Percentiles rank a stretch among this genome's conserved stretches.
phyloP scores from a whole-genome alignment of 371 early-diverging fungal species.

The Scutellospora calospora region DNA sequence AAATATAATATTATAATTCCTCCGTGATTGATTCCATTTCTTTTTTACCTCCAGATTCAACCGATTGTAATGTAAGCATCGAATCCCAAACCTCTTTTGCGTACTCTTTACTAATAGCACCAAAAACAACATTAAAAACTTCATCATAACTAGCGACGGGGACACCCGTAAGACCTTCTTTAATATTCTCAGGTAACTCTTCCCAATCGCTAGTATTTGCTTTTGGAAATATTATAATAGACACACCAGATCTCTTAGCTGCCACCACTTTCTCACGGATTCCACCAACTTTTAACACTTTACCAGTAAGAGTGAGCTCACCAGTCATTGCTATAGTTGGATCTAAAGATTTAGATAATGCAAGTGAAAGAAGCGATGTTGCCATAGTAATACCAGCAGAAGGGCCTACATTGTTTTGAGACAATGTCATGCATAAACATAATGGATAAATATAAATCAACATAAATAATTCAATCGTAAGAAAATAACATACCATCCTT shows the following conservation, averaged over 20 bases:
- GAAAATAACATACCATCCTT: slow-evolving; percentile 85
- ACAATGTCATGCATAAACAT: neutral
- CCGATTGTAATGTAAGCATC: neutral
- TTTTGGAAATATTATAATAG: slow-evolving; percentile 88
- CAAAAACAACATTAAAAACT: slow-evolving; percentile 64
- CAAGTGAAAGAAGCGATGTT: slow-evolving; percentile 91
- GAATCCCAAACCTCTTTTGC: slow-evolving; percentile 55
- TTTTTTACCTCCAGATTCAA: too few relatives aligned
- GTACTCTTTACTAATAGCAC: slow-evolving; percentile 52
- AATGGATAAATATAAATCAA: neutral
- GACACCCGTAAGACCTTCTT: slow-evolving; percentile 86
- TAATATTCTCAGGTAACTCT: slow-evolving; percentile 90
- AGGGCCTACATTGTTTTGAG: slow-evolving; percentile 68
- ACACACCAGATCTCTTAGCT: slow-evolving; percentile 94
- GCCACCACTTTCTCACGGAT: slow-evolving; percentile 98
- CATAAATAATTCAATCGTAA: neutral
- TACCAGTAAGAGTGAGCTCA: slow-evolving; percentile 96
- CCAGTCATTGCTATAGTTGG: slow-evolving; percentile 97
- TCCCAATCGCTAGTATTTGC: slow-evolving; percentile 95
- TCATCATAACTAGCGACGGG: slow-evolving; percentile 89
- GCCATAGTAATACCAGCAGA: slow-evolving; percentile 97
- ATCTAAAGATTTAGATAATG: slow-evolving; percentile 77
- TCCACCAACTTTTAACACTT: slow-evolving; percentile 96
- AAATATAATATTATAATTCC: too few relatives aligned
- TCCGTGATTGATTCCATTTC: too few relatives aligned